Percentiles rank a stretch among this genome's conserved stretches.
Conservation (phyloP, 257 asterid species). For the Capsicum baccatum region DNA sequence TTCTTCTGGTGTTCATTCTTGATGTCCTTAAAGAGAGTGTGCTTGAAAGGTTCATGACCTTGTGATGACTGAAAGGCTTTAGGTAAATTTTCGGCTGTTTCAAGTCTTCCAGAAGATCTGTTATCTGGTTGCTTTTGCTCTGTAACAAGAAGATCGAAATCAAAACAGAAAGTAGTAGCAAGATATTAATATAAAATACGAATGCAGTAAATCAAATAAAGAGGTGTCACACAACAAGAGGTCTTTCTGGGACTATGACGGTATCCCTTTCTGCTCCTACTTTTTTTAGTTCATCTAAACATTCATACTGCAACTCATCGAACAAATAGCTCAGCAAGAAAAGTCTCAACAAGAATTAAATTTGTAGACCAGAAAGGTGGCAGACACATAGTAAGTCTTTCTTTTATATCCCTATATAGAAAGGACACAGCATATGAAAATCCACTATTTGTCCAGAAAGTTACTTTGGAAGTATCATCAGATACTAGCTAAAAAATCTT, state of each 20-base stretch:
- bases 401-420: neutral
- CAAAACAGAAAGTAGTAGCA: neutral
- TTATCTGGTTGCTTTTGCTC: conserved; percentile 41
- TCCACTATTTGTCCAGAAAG: neutral
- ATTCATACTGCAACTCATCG: neutral
- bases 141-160: conserved; percentile 38
- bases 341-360: neutral
- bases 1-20: conserved; percentile 48
- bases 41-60: conserved; percentile 36
- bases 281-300: neutral
- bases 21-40: conserved; percentile 38
- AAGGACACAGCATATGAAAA: neutral
- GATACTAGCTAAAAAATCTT: neutral
- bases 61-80: conserved; percentile 9
- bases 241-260: neutral
- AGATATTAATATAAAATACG: neutral
- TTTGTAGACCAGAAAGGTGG: neutral
- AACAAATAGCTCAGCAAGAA: neutral
- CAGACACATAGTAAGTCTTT: neutral
- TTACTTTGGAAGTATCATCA: neutral
- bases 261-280: conserved; percentile 7
- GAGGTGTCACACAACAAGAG: neutral
- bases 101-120: conserved; percentile 33
- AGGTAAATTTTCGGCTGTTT: neutral
- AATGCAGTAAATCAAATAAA: neutral